Base-by-base conservation (phyloP, 495 filamentous ascomycete species). In the Talaromyces borbonicus region DNA sequence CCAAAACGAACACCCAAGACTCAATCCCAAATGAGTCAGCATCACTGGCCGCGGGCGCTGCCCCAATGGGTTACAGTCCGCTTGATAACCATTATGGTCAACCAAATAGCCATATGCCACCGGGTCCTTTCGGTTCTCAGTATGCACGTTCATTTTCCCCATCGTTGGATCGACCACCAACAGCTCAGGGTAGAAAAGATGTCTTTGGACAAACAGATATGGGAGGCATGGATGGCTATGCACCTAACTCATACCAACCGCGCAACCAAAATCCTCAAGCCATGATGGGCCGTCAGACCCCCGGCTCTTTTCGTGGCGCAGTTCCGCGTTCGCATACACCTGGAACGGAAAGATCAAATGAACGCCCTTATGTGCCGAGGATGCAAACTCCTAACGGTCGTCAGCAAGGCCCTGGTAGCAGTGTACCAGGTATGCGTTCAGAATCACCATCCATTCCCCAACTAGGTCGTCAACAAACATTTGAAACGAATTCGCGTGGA, bases 1-100 rank as follows among this genome's bases (percentile, higher is more conserved):
- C 52, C 4, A 57, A 68, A 39, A 62, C 59, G 3, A 55, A 58
- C n/a, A 77, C 74, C 3, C 59, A 74, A 48, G 59, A 55, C 1
- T 72, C 71, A 3, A 55, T 43, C 5, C 68, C 56, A 43, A 66
- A 68, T 0, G 57, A 61, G 36, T 51, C 59, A 39, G 70, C 75
- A 9, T 75, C 82, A 8, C 66, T 87, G 11, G 63, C 85, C 35
- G 58, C 59, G 16, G 65, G 67, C 36, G 78, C 82, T 11, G 77
- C 74, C 3, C 67, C 66, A 5, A 81, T 82, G 61, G 81, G 78
- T 32, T 78, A 74, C 46, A 69, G 61, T 25, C 65, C 72, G 41
- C 58, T 74, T 4, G 68, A 61, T 12, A 32, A 33, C 14, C 58
- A 54, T 35, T 57, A 42, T 23, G 41, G 56, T 15, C 42, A 48